A percentile compares a stretch with the other conserved stretches of the same genome.
phyloP scores from a whole-genome alignment of 2,329 filamentous ascomycete species.

The Phialocephala sp. region DNA sequence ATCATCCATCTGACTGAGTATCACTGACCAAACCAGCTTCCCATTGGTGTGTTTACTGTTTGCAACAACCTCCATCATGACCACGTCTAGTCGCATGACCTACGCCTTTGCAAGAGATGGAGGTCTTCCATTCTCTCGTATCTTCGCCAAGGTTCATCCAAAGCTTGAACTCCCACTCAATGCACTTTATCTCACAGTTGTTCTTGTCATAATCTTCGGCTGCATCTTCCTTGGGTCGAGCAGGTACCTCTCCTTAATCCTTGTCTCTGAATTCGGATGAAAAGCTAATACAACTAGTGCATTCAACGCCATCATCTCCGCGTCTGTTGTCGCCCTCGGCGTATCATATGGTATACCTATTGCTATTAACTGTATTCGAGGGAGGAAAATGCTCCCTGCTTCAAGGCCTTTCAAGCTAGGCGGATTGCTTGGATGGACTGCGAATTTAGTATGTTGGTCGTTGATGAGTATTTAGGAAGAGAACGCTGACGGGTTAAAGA shows the following conservation, averaged over 20 bases:
- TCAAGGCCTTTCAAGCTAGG: constrained; percentile 62
- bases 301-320: constrained; percentile 74
- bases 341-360: constrained; percentile 77
- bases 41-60: constrained; percentile 68
- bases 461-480: constrained; percentile 21
- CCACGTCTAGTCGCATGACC: constrained; percentile 68
- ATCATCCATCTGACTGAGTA: not conserved
- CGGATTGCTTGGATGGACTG: constrained; percentile 60
- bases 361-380: constrained; percentile 69
- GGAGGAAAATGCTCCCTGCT: constrained; percentile 68
- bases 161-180: constrained; percentile 69
- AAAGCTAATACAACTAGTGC: constrained; percentile 47
- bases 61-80: constrained; percentile 68
- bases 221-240: constrained; percentile 71
- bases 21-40: constrained; percentile 48
- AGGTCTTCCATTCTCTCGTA: constrained; percentile 64
- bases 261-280: not conserved
- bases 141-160: constrained; percentile 67
- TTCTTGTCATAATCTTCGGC: constrained; percentile 69
- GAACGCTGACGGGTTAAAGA: constrained; percentile 30
- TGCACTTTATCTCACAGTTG: constrained; percentile 64
- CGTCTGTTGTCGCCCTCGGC: constrained; percentile 73
- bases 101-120: constrained; percentile 71
- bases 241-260: constrained; percentile 35
- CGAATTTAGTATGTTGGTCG: constrained; percentile 55